phyloP scores from a whole-genome alignment of 116 monocot species.

The Posidonia oceanica region DNA sequence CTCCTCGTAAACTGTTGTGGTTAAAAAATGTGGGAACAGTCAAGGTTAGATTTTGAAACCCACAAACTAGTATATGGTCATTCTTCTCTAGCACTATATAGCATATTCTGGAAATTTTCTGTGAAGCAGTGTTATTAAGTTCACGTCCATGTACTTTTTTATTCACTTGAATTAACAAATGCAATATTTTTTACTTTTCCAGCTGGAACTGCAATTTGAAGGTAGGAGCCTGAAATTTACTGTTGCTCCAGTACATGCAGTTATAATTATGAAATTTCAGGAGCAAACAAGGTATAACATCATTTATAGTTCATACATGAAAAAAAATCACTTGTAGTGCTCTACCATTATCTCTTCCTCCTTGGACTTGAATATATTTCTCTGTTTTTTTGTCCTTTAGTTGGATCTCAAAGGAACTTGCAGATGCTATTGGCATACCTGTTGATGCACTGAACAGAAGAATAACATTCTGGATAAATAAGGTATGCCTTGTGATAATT shows the following conservation, averaged over 20 bases:
- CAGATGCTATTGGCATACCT: conserved; percentile 57
- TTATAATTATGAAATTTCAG: conserved; percentile 92
- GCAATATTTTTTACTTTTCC: conserved; percentile 12
- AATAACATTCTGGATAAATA: conserved; percentile 90
- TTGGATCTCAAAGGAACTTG: conserved; percentile 84
- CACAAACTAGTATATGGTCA: neutral
- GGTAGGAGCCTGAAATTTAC: conserved; percentile 63
- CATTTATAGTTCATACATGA: too few relatives aligned
- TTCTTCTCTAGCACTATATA: neutral
- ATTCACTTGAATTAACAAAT: conserved; percentile 1
- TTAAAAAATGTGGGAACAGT: conserved; percentile 88
- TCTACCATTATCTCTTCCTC: neutral
- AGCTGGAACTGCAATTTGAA: conserved; percentile 92
- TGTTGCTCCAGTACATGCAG: conserved; percentile 78
- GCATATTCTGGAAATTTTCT: neutral
- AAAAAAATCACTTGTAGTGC: neutral
- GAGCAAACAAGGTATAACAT: conserved; percentile 65
- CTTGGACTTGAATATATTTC: neutral
- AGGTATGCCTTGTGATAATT: conserved; percentile 25
- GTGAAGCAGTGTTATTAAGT: too few relatives aligned
- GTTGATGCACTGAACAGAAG: conserved; percentile 59
- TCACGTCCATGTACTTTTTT: neutral
- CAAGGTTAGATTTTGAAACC: conserved; percentile 43
- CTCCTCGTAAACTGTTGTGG: conserved; percentile 90
- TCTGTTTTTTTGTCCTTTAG: conserved; percentile 22